Percentiles rank a stretch among this genome's conserved stretches.
Conservation (phyloP, 2,329 filamentous ascomycete species). For the Aureobasidium melanogenum region DNA sequence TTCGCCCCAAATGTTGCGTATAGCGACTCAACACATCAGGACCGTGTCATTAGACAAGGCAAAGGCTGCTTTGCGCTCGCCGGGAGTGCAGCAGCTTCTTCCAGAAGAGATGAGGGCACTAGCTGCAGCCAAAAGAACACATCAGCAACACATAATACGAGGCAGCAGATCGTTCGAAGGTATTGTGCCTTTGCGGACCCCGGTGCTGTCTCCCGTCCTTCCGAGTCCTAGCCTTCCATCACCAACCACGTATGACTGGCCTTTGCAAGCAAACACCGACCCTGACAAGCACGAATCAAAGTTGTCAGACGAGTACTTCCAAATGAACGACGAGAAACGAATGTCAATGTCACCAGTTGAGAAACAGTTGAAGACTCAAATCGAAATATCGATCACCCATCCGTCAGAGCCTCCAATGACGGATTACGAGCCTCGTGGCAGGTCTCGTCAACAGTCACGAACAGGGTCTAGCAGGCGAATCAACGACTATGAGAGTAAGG, state of each 20-base stretch:
- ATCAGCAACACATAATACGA: neutral
- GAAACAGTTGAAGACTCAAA: neutral
- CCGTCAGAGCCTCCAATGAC: neutral
- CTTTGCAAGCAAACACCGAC: neutral
- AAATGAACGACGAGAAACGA: neutral
- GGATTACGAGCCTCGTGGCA: neutral
- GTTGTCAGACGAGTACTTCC: slow-evolving; percentile 7
- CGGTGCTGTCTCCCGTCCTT: neutral
- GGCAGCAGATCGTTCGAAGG: slow-evolving; percentile 1
- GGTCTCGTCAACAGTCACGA: neutral
- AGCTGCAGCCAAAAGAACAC: neutral
- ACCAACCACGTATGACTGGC: neutral
- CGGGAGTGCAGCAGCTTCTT: neutral
- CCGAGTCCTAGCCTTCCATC: neutral
- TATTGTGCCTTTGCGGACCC: neutral
- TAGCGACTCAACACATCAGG: slow-evolving; percentile 5
- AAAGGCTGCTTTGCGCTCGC: neutral
- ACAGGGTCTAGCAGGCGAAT: neutral
- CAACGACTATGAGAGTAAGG: neutral
- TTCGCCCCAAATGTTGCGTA: neutral
- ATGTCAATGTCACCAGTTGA: neutral
- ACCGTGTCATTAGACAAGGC: slow-evolving; percentile 8
- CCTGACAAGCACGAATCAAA: neutral
- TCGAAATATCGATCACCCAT: neutral
- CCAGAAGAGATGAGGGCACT: slow-evolving; percentile 7